A percentile compares a stretch with the other conserved stretches of the same genome.
phyloP scores from a whole-genome alignment of 768 basidiomycete species.

The Leucocoprinus birnbaumii region DNA sequence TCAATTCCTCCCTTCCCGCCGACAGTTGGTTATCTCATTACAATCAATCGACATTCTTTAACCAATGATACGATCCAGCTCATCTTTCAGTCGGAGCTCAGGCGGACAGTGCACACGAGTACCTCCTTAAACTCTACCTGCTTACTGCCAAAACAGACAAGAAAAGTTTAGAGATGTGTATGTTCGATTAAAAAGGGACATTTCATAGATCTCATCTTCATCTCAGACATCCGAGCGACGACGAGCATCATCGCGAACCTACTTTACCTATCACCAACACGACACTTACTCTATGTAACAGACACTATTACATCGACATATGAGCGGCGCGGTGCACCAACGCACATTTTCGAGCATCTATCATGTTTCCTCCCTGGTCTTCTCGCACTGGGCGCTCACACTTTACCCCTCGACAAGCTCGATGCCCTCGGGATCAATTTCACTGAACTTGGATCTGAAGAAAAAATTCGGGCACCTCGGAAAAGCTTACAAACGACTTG shows the following conservation, averaged over 20 bases:
- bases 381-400: conserved; percentile 66
- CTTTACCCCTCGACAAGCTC: conserved; percentile 55
- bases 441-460: conserved; percentile 36
- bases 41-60: neutral
- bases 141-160: conserved; percentile 62
- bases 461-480: conserved; percentile 31
- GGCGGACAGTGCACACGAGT: conserved; percentile 77
- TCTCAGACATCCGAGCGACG: conserved; percentile 56
- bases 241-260: conserved; percentile 62
- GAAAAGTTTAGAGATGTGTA: conserved; percentile 65
- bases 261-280: conserved; percentile 62
- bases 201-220: neutral
- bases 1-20: conserved; percentile 40
- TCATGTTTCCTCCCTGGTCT: conserved; percentile 79
- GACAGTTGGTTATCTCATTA: conserved; percentile 33
- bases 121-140: conserved; percentile 71
- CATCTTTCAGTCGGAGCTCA: conserved; percentile 60
- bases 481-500: conserved; percentile 32
- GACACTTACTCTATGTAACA: conserved; percentile 68
- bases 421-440: conserved; percentile 44
- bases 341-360: conserved; percentile 66
- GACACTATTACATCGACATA: conserved; percentile 34
- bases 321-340: conserved; percentile 29
- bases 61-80: conserved; percentile 20
- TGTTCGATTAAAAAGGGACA: conserved; percentile 17